Evolutionary conservation across 306 rosid species (phyloP).

Genomic region (Cajanus cajan): DNA sequence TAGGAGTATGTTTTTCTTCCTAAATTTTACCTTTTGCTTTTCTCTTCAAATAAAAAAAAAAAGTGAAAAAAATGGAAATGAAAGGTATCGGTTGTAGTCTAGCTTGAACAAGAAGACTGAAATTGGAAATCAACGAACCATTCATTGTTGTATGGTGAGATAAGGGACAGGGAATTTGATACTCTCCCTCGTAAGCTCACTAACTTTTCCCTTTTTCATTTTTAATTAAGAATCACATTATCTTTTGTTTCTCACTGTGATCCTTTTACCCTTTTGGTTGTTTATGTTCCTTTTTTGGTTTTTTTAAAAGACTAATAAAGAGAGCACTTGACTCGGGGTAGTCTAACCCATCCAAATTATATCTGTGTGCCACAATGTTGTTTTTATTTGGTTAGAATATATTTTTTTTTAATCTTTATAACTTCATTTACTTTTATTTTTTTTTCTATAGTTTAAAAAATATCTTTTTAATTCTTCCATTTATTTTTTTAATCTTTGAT

Average conservation of each 20-base stretch:
- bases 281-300: neutral
- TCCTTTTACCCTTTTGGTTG: neutral
- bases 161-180: slow-evolving; percentile 58
- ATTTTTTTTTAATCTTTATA: too few species aligned
- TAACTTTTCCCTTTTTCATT: slow-evolving; percentile 19
- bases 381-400: too few species aligned
- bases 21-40: neutral
- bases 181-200: slow-evolving; percentile 2
- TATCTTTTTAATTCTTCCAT: too few species aligned
- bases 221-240: neutral
- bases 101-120: slow-evolving; percentile 57
- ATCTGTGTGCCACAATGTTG: neutral
- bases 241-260: neutral
- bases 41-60: neutral
- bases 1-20: neutral
- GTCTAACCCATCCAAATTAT: neutral
- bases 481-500: too few species aligned
- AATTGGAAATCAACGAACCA: slow-evolving; percentile 58
- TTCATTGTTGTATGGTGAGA: slow-evolving; percentile 28
- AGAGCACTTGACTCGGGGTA: neutral
- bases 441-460: too few species aligned
- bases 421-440: too few species aligned
- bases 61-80: neutral
- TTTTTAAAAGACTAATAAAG: neutral
- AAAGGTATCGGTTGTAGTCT: slow-evolving; percentile 61